phyloP scores from a whole-genome alignment of 208 protist species.

The Endotrypanum monterogeii region DNA sequence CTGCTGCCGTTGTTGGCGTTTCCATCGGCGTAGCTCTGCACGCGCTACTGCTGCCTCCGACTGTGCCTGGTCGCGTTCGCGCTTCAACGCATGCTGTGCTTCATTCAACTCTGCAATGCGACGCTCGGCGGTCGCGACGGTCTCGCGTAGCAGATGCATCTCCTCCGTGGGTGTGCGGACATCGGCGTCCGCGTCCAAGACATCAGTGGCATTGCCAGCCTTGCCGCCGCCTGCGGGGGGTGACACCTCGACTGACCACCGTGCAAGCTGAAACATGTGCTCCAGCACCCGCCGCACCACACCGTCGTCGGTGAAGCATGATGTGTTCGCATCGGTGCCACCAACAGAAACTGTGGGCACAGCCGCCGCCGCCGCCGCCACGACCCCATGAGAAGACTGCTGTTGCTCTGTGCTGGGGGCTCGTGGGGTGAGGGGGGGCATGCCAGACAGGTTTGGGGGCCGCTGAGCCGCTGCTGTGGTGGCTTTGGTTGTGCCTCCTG shows the following conservation, averaged over 20 bases:
- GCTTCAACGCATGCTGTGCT: constrained; percentile 37
- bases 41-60: constrained; percentile 78
- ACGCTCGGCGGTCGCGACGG: constrained; percentile 44
- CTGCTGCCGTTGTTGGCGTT: constrained; percentile 28
- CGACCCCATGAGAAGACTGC: not conserved
- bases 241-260: constrained; percentile 24
- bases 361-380: not conserved
- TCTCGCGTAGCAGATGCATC: constrained; percentile 47
- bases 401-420: constrained; percentile 24
- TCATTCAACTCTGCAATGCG: constrained; percentile 28
- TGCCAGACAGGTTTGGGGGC: constrained; percentile 30
- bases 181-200: constrained; percentile 7
- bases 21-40: constrained; percentile 74
- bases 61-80: constrained; percentile 60
- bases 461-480: constrained; percentile 11
- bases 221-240: not conserved
- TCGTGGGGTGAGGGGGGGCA: constrained; percentile 22
- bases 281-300: constrained; percentile 62
- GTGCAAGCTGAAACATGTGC: constrained; percentile 77
- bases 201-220: not conserved
- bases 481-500: not conserved
- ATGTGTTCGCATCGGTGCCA: constrained; percentile 31
- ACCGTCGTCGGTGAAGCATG: constrained; percentile 52
- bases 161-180: constrained; percentile 37
- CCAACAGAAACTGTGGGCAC: constrained; percentile 8